Base-by-base conservation (phyloP, 495 filamentous ascomycete genomes). In the Peziza echinospora region DNA sequence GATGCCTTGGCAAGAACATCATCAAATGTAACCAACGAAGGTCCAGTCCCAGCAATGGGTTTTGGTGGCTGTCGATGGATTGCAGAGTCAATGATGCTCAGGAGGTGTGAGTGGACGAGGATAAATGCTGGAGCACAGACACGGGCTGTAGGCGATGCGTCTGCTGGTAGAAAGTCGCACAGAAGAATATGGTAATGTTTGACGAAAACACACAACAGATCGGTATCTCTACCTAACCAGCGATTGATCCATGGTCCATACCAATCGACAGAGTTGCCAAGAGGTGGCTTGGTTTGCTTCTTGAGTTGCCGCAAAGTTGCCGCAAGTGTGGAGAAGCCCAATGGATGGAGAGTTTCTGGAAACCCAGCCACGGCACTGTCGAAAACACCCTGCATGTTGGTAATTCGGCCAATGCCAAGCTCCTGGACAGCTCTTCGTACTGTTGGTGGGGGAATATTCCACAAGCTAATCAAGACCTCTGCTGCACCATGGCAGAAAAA, bases 401-500 rank as follows among this genome's bases (percentile, higher is more conserved):
- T 46, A 22, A 63, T 58, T 30, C 66, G 63, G 28, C 67, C 69
- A 26, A 77, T 56, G 9, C 66, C 64, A 48, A 80, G 73, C 49
- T 80, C 76, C 26, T 76, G 70, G 1, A 81, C 62, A 10, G 85
- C 72, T 28, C 83, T 75, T 47, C 80, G 75, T 52, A 92, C 67
- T 24, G 69, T 59, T 46, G 72, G 73, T 6, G 73, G 60, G 21
- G 74, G 71, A 24, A 80, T 66, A 34, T 74, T 73, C 89, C 87
- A 93, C 21, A 94, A 63, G 22, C 84, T 71, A 23, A 92, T 74
- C 45, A 96, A 67, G 30, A 87, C 73, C 54, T 94, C 86, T 28
- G 84, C 80, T 47, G 93, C 71, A 16, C 84, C 84, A 0, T 85
- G 80, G 30, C 84, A 89, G 60, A 93, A 96, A 58, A 89, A 91